Evolutionary conservation across 306 rosid genomes (phyloP).

Genomic region (Cucurbita moschata): DNA sequence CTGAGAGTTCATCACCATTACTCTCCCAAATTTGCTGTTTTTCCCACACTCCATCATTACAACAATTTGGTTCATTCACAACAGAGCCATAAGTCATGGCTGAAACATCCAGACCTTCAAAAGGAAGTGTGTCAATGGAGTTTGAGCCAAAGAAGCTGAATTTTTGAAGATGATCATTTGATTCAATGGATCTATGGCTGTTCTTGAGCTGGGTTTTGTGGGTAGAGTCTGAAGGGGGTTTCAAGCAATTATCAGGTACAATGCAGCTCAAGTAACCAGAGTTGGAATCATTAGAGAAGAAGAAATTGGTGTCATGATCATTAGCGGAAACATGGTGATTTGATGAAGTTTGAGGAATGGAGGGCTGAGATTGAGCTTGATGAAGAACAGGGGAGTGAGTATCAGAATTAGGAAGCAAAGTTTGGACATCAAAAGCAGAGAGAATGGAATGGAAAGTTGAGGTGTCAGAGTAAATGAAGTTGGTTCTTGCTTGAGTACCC

Average conservation of each 20-base stretch:
- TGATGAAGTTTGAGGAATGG: constrained; percentile 9
- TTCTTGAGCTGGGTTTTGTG: constrained; percentile 9
- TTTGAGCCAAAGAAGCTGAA: constrained; percentile 7
- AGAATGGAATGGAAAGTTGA: constrained; percentile 49
- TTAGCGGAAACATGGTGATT: background rate
- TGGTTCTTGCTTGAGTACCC: constrained; percentile 92
- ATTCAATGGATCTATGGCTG: background rate
- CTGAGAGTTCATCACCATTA: constrained; percentile 49
- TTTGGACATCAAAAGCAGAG: constrained; percentile 42
- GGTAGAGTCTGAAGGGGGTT: constrained; percentile 29
- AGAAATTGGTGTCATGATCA: constrained; percentile 24
- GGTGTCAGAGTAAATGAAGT: constrained; percentile 71
- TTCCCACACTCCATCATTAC: constrained; percentile 38
- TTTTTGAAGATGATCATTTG: constrained; percentile 26
- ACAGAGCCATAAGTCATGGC: background rate
- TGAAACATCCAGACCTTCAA: background rate
- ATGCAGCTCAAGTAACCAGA: constrained; percentile 91
- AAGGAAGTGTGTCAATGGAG: constrained; percentile 2
- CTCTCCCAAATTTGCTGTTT: constrained; percentile 29
- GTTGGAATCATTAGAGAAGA: constrained; percentile 47
- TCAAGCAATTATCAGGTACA: constrained; percentile 83
- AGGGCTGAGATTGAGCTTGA: constrained; percentile 12
- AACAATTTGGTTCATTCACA: background rate
- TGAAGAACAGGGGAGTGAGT: background rate
- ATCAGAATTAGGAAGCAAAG: no score